phyloP scores from a whole-genome alignment of 2,329 filamentous ascomycete species.

The Coniochaeta sp. region DNA sequence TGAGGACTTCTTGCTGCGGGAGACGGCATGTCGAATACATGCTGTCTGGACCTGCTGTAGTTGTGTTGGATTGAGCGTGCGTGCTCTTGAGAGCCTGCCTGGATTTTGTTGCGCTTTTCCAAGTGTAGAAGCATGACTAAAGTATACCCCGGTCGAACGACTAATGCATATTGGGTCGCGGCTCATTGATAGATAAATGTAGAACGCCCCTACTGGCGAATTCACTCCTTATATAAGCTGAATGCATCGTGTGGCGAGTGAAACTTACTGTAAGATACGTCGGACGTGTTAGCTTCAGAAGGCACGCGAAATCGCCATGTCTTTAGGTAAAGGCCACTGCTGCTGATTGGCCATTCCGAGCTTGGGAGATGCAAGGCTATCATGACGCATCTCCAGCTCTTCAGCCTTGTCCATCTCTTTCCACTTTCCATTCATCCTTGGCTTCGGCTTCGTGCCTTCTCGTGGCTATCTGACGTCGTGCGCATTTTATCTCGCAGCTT shows the following conservation, averaged over 20 bases:
- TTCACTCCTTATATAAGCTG: not conserved
- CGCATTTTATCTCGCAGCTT: not conserved
- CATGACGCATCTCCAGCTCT: not conserved
- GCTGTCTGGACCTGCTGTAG: not conserved
- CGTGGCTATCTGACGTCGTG: not conserved
- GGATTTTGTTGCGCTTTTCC: not conserved
- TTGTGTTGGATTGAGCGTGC: not conserved
- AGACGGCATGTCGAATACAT: not conserved
- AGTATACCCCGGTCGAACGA: slow-evolving; percentile 6
- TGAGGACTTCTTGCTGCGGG: not conserved
- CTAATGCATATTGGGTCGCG: slow-evolving; percentile 3
- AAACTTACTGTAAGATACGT: not conserved
- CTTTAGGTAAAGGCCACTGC: not conserved
- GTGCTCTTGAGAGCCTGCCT: not conserved
- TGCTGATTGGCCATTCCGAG: not conserved
- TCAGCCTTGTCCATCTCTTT: not conserved
- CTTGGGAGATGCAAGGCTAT: not conserved
- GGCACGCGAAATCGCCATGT: too few relatives aligned
- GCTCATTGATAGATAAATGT: slow-evolving; percentile 5
- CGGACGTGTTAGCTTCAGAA: too few relatives aligned
- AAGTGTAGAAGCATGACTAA: slow-evolving; percentile 1
- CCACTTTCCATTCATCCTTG: not conserved
- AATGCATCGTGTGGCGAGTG: too few relatives aligned
- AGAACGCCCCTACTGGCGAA: not conserved
- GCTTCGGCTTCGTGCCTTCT: not conserved